Evolutionary conservation across 225 moss, liverwort and hornwort species (phyloP), one percentile per base, ranked within the genome.

Genomic region (Straminergon stramineum): DNA sequence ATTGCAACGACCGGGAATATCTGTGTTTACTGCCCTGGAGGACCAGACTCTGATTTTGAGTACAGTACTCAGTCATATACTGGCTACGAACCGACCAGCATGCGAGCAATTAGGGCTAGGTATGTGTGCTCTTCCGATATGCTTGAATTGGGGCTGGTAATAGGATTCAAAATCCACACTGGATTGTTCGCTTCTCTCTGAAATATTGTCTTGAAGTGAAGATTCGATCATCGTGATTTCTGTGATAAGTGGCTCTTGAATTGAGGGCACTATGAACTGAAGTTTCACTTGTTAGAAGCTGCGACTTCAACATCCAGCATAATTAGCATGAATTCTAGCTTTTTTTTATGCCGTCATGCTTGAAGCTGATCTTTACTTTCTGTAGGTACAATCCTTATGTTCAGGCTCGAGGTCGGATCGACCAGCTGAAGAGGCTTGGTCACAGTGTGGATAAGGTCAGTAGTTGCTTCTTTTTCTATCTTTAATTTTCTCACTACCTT

Each of bases 21-120:
- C 60, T 99, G 99, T 85, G 99, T 99, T 22, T 99, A 99, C 91
- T 99, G 99, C 81, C 99, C 99, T 57, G 99, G 99, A 67, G 99
- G 99, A 69, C 99, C 99, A 15, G 99, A 99, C 86, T 99, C 99
- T 57, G 99, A 99, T 92, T 99, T 99, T 31, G 99, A 99, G 90
- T 99, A 99, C 63, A 99, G 99, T 85, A 97, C 99, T 61, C 99
- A 99, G 91, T 99, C 99, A 64, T 99, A 99, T 89, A 99, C 99
- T 77, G 99, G 99, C 79, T 99, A 99, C 84, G 99, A 99, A 81
- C 99, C 99, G 31, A 99, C 99, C 70, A 99, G 99, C 84, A 99
- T 99, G 99, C 97, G 99, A 87, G 99, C 99, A 75, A 99, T 99
- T 89, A 93, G 99, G 82, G 99, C 97, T 58, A 97, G 99, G 97